phyloP scores from a whole-genome alignment of 768 basidiomycete genomes.

The Hypsizygus marmoreus region DNA sequence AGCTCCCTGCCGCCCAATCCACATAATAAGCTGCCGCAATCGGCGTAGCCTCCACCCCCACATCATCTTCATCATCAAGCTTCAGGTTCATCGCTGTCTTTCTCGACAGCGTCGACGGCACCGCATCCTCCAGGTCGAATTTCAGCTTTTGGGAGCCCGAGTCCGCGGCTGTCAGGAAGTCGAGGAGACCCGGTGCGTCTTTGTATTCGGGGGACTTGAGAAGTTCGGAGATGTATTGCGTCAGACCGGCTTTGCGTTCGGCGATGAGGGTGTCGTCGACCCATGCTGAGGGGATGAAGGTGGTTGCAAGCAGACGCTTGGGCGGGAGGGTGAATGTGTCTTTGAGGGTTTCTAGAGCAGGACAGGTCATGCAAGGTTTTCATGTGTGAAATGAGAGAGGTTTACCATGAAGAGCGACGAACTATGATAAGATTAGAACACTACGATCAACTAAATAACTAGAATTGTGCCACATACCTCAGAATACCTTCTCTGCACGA shows the following conservation, averaged over 20 bases:
- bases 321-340: conserved; percentile 48
- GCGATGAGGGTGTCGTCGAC: conserved; percentile 52
- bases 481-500: conserved; percentile 41
- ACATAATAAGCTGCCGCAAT: conserved; percentile 51
- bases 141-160: conserved; percentile 19
- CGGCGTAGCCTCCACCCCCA: conserved; percentile 27
- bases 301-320: conserved; percentile 50
- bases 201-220: conserved; percentile 37
- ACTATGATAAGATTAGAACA: conserved; percentile 25
- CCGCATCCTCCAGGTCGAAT: conserved; percentile 46
- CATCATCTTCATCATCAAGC: conserved; percentile 16
- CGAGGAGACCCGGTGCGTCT: conserved; percentile 31
- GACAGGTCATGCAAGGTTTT: neutral
- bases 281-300: conserved; percentile 54
- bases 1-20: conserved; percentile 48
- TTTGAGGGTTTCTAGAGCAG: conserved; percentile 31
- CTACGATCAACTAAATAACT: neutral
- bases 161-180: conserved; percentile 38
- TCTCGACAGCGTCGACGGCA: conserved; percentile 47
- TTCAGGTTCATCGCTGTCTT: conserved; percentile 31
- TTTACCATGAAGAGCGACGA: conserved; percentile 38
- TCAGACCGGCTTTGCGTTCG: conserved; percentile 51
- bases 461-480: conserved; percentile 36
- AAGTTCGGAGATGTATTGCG: conserved; percentile 42
- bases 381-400: neutral